Evolutionary conservation across 208 protist species (phyloP).

Genomic region (Porcisia deanei): DNA sequence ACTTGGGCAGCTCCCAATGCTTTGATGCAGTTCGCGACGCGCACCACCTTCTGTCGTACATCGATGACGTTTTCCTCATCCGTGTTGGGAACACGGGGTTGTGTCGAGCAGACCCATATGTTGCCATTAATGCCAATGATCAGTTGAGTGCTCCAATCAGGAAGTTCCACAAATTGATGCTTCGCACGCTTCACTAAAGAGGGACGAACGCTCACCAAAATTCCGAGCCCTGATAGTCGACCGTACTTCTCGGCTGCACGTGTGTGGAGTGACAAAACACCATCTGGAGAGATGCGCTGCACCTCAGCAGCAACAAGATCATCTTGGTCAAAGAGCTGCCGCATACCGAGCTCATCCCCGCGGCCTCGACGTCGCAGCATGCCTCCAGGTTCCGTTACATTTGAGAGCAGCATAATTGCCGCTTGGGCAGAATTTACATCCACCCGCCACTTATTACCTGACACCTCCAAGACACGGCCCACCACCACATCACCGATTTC

Average conservation of each 20-base stretch:
- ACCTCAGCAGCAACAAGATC: conserved; percentile 96
- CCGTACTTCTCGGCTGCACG: conserved; percentile 87
- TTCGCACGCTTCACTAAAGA: conserved; percentile 76
- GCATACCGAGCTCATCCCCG: conserved; percentile 95
- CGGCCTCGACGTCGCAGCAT: conserved; percentile 92
- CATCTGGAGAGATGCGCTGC: conserved; percentile 91
- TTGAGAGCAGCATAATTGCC: conserved; percentile 95
- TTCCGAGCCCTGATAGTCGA: conserved; percentile 51
- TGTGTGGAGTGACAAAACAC: conserved; percentile 95
- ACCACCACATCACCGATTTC: conserved; percentile 98
- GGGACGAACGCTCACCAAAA: conserved; percentile 65
- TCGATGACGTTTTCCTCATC: conserved; percentile 30
- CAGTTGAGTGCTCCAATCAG: conserved; percentile 31
- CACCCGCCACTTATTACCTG: conserved; percentile 94
- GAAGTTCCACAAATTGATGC: conserved; percentile 77
- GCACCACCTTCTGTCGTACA: conserved; percentile 45
- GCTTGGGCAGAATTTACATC: conserved; percentile 94
- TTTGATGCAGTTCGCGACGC: conserved; percentile 80
- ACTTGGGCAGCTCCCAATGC: conserved; percentile 43
- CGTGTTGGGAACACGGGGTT: not conserved
- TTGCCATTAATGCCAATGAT: conserved; percentile 90
- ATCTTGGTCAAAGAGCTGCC: conserved; percentile 95
- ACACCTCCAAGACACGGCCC: conserved; percentile 91
- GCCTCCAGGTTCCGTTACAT: conserved; percentile 97
- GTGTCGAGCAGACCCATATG: conserved; percentile 78